phyloP scores from a whole-genome alignment of 164 flowering plant genomes.

The Magnolia kwangsiensis region DNA sequence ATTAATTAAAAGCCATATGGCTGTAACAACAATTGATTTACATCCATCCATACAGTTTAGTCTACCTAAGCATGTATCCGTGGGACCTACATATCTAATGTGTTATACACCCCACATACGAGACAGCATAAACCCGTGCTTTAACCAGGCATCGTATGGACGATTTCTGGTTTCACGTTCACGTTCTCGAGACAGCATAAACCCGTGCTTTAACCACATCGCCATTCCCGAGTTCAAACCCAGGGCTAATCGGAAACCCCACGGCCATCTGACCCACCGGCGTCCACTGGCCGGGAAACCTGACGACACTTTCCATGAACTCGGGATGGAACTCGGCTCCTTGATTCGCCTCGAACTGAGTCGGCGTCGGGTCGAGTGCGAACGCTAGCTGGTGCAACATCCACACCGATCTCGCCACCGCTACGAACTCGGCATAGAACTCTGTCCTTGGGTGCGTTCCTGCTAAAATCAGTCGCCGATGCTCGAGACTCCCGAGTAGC shows the following conservation, averaged over 20 bases:
- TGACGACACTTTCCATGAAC: constrained; percentile 89
- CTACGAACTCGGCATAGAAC: constrained; percentile 69
- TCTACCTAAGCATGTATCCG: no score
- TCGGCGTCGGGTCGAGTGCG: constrained; percentile 69
- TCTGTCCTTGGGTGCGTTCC: constrained; percentile 78
- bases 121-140: no score
- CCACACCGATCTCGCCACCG: constrained; percentile 82
- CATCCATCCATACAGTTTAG: no score
- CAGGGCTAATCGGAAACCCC: constrained; percentile 81
- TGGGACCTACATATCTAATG: no score
- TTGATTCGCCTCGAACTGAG: constrained; percentile 68
- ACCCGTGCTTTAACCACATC: constrained; percentile 76
- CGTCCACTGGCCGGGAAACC: constrained; percentile 37
- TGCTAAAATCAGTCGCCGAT: constrained; percentile 45
- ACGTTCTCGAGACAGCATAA: constrained; percentile 48
- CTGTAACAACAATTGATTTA: no score
- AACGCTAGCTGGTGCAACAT: constrained; percentile 87
- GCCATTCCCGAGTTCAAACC: constrained; percentile 71
- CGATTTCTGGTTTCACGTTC: background rate
- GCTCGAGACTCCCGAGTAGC: constrained; percentile 75
- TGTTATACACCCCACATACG: no score
- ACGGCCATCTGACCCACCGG: constrained; percentile 48
- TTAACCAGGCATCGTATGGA: no score
- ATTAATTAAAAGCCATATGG: no score
- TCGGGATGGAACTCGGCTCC: constrained; percentile 78